phyloP scores from a whole-genome alignment of 305 asterid species.

The Fraxinus velutina region DNA sequence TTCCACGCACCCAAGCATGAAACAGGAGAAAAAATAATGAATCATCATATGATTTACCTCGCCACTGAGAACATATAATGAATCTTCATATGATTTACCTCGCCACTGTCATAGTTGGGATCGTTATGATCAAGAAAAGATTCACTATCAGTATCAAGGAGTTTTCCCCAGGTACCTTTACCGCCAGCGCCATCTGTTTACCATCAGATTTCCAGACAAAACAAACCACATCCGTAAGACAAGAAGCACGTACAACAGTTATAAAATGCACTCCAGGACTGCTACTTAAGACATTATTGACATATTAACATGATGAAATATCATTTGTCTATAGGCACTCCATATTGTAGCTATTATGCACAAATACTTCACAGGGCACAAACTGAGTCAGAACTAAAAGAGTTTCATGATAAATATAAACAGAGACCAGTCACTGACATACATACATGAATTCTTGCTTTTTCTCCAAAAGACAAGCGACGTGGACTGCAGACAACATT shows the following conservation, averaged over 20 bases:
- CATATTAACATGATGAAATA: not conserved
- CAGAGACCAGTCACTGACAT: not conserved
- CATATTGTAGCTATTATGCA: not conserved
- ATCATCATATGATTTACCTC: not conserved
- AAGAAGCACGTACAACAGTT: not conserved
- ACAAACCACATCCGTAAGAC: conserved; percentile 16
- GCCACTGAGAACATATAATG: no score
- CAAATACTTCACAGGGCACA: not conserved
- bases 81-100: conserved; percentile 43
- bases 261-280: not conserved
- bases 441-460: not conserved
- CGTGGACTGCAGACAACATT: not conserved
- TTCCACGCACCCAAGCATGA: not conserved
- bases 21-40: not conserved
- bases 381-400: not conserved
- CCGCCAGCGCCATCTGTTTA: conserved; percentile 93
- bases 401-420: not conserved
- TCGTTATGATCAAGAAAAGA: conserved; percentile 71
- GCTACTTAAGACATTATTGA: not conserved
- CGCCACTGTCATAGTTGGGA: conserved; percentile 93
- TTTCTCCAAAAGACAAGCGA: not conserved
- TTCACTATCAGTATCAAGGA: conserved; percentile 77
- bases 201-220: conserved; percentile 16
- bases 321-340: not conserved
- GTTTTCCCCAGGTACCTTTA: conserved; percentile 95